A percentile compares a stretch with the other conserved stretches of the same genome.
Conservation (phyloP, 129 eudicot genomes). For the Chrysanthemum lavandulifolium region DNA sequence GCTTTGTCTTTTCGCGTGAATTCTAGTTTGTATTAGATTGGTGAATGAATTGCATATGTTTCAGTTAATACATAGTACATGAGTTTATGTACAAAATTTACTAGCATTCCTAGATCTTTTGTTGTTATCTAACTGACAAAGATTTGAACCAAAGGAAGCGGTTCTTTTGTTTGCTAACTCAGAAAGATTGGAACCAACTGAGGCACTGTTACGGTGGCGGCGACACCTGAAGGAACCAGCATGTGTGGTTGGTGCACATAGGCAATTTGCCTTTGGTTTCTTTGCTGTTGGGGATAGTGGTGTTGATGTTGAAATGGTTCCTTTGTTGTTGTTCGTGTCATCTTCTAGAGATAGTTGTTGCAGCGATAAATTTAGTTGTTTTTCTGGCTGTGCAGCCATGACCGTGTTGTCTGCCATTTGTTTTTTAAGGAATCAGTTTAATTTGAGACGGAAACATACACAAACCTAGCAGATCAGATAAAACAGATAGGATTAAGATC, state of each 20-base stretch:
- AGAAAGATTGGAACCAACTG: constrained; percentile 59
- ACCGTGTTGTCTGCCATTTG: constrained; percentile 15
- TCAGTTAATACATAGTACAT: not conserved
- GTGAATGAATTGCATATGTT: not conserved
- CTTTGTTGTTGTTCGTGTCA: constrained; percentile 16
- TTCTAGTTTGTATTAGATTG: not conserved
- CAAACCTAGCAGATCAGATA: not conserved
- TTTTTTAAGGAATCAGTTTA: not conserved
- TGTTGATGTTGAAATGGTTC: constrained; percentile 8
- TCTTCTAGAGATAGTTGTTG: constrained; percentile 27
- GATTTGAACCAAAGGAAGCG: constrained; percentile 33
- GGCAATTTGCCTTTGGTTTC: constrained; percentile 45
- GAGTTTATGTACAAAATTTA: not conserved
- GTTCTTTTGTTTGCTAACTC: constrained; percentile 32
- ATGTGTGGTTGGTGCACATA: constrained; percentile 85
- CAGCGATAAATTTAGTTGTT: constrained; percentile 13
- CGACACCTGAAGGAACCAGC: constrained; percentile 84
- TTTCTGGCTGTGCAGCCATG: constrained; percentile 13
- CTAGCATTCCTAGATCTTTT: constrained; percentile 28
- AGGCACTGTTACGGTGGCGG: constrained; percentile 54
- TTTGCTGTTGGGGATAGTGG: constrained; percentile 39
- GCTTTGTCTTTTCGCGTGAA: constrained; percentile 4
- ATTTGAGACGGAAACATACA: not conserved
- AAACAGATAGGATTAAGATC: constrained; percentile 14
- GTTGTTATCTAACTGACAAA: constrained; percentile 20